Evolutionary conservation across 768 basidiomycete species (phyloP), one percentile per base, ranked within the genome.

Genomic region (Boletus rubescentipes): DNA sequence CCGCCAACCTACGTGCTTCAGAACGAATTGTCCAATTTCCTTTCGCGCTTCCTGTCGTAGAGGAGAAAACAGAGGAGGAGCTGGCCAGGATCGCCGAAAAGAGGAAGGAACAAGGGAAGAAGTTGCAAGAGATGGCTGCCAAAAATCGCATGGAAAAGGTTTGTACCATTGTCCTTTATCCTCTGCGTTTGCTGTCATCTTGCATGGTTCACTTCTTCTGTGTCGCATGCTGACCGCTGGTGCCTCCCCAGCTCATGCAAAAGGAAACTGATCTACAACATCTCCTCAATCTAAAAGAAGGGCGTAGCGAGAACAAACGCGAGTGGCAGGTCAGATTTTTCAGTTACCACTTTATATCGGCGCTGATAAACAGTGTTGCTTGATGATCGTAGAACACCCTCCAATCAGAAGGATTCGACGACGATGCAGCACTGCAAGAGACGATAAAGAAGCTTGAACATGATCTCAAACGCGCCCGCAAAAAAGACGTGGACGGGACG

Each of bases 51-150:
- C 72, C 82, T 4, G 78, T 80, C 1, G 70, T 78, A 1, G 87
- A 91, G 37, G 91, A 93, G 68, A 97, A 95, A 72, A 88, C 91
- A 0, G 92, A 95, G 59, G 96, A 98, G 62, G 94, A 98, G 65
- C 69, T 97, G 0, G 81, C 84, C 5, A 79, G 84, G 34, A 80
- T 86, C 35, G 76, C 87, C 1, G 94, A 98, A 70, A 87, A 83
- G 68, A 74, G 89, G 51, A 85, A 81, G 65, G 95, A 98, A 70
- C 89, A 93, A 63, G 94, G 93, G 0, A 79, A 83, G 51, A 86
- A 91, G 64, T 68, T 99, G 46, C 95, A 97, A 71, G 95, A 98
- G 69, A 81, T 95, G 61, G 92, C 93, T 26, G 88, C 90, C 0
- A 91, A 86, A 68, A 85, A 85, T 48, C 74, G 96, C 26, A 74